Evolutionary conservation across 2,329 filamentous ascomycete species (phyloP).

Genomic region (Lachnellula hyalina): DNA sequence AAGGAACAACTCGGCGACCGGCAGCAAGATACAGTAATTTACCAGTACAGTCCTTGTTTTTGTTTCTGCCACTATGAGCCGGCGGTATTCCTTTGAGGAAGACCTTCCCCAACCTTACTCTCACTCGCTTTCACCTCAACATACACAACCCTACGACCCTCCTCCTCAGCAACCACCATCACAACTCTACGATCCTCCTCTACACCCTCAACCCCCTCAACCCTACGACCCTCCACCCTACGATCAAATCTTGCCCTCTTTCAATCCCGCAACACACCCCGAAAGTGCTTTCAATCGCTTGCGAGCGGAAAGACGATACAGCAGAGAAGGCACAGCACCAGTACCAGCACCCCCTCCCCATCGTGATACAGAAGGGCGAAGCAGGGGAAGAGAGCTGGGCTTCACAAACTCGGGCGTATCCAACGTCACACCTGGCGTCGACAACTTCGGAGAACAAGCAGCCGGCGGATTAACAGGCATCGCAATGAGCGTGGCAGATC

Average conservation of each 20-base stretch:
- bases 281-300: conserved; percentile 23
- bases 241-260: conserved; percentile 1
- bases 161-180: conserved; percentile 5
- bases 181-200: conserved; percentile 4
- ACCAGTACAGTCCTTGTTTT: neutral
- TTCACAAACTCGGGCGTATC: conserved; percentile 24
- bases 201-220: neutral
- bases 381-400: conserved; percentile 22
- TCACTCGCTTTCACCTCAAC: neutral
- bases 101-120: neutral
- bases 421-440: conserved; percentile 54
- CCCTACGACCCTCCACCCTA: conserved; percentile 12
- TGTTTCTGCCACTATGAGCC: conserved; percentile 9
- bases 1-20: neutral
- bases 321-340: conserved; percentile 13
- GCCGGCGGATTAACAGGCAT: conserved; percentile 64
- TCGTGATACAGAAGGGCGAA: conserved; percentile 23
- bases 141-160: neutral
- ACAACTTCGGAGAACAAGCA: conserved; percentile 60
- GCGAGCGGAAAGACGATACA: conserved; percentile 19
- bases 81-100: conserved; percentile 21
- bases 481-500: conserved; percentile 60
- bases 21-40: neutral
- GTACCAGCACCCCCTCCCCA: conserved; percentile 30
- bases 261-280: conserved; percentile 21